These are phyloP conservation scores for Podila epicladia DNA, from an alignment of 192 early-diverging fungal species.

Conservation along the genomic window DNA sequence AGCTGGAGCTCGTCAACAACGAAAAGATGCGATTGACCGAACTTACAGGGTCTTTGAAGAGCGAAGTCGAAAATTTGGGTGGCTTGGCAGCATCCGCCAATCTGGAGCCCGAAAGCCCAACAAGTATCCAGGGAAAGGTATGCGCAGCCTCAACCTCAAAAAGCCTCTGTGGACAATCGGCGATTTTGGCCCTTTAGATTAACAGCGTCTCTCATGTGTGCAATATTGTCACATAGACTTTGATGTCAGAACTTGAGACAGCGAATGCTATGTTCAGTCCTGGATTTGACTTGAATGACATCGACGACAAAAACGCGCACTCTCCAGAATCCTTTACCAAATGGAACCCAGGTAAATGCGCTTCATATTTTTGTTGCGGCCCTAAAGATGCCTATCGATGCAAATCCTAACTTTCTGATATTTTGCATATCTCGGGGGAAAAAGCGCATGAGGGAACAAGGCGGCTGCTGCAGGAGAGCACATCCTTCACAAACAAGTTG, in stretches of 20 bases:
- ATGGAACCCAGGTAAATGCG: slow-evolving; percentile 12
- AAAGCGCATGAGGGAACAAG: slow-evolving; percentile 24
- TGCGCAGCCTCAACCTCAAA: not conserved
- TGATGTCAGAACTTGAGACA: slow-evolving; percentile 34
- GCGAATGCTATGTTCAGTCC: slow-evolving; percentile 18
- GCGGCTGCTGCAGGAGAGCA: slow-evolving; percentile 34
- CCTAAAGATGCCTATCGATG: not conserved
- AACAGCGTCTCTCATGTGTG: not conserved
- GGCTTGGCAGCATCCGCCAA: not conserved
- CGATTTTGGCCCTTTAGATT: not conserved
- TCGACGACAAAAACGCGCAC: not conserved
- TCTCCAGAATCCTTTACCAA: slow-evolving; percentile 3
- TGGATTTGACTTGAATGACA: slow-evolving; percentile 18
- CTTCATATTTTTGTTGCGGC: not conserved
- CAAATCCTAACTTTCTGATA: not conserved
- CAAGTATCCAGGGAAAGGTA: slow-evolving; percentile 11
- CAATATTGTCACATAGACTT: slow-evolving; percentile 6
- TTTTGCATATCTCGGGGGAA: not conserved
- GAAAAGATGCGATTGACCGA: slow-evolving; percentile 37
- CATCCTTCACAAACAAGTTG: slow-evolving; percentile 24
- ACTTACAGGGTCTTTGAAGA: slow-evolving; percentile 20
- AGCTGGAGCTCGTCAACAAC: slow-evolving; percentile 30
- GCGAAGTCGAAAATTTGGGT: slow-evolving; percentile 21
- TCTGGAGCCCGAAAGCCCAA: not conserved
- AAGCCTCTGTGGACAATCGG: not conserved